These are phyloP conservation scores for Alternaria conjuncta DNA, from an alignment of 2,329 filamentous ascomycete genomes.

Conservation along the genomic window DNA sequence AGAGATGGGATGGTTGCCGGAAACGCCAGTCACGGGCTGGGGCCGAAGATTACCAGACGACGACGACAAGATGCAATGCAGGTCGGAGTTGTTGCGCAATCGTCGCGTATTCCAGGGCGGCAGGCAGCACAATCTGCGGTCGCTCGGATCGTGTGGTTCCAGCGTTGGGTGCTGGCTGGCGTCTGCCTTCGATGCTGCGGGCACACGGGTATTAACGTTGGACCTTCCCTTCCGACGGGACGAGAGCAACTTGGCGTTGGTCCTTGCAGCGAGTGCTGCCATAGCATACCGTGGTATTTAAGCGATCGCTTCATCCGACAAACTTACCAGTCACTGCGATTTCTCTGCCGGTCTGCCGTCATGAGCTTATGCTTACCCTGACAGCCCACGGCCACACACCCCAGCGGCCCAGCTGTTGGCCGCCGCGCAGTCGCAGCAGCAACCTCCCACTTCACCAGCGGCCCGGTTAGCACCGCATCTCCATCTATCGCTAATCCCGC, in stretches of 20 bases:
- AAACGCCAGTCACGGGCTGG: constrained; percentile 5
- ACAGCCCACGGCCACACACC: background rate
- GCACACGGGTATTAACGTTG: constrained; percentile 21
- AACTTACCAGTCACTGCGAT: constrained; percentile 4
- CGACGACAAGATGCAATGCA: background rate
- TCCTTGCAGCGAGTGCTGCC: constrained; percentile 6
- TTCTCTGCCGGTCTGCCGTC: constrained; percentile 2
- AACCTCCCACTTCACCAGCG: constrained; percentile 8
- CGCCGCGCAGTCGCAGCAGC: background rate
- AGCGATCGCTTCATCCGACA: constrained; percentile 9
- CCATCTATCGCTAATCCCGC: constrained; percentile 7
- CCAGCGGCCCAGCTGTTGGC: background rate
- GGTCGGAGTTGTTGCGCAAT: background rate
- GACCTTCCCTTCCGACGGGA: constrained; percentile 6
- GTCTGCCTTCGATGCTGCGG: constrained; percentile 7
- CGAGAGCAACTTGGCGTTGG: constrained; percentile 12
- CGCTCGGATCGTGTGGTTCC: constrained; percentile 15
- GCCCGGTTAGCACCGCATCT: constrained; percentile 10
- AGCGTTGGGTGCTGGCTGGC: constrained; percentile 3
- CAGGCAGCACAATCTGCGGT: background rate
- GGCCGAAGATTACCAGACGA: constrained; percentile 6
- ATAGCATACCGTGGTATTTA: constrained; percentile 5
- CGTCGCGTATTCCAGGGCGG: background rate
- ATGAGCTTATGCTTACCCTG: constrained; percentile 5
- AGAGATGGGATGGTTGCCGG: background rate